Percentiles rank a stretch among this genome's conserved stretches.
Evolutionary conservation across 805 yeast species (phyloP).

Genomic region (Kuraishia molischiana): DNA sequence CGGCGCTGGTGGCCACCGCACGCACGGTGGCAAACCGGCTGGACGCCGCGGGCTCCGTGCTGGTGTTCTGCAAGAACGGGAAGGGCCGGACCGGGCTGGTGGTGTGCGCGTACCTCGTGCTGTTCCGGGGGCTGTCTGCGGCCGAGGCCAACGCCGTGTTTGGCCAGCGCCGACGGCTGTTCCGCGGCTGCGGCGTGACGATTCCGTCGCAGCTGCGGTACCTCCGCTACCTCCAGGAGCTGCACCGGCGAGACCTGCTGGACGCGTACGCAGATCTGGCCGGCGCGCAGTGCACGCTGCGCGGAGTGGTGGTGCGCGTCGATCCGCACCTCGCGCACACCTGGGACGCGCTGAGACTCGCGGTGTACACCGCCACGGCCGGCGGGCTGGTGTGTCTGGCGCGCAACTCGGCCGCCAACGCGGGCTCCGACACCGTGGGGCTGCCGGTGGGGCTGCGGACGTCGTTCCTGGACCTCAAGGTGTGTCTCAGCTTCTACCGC

Average conservation of each 20-base stretch:
- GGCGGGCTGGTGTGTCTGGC: no score
- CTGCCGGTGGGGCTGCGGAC: no score
- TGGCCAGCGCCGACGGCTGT: constrained; percentile 39
- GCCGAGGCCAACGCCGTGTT: constrained; percentile 42
- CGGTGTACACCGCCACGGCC: no score
- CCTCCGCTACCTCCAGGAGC: constrained; percentile 37
- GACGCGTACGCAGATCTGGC: no score
- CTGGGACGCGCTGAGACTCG: no score
- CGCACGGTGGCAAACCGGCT: constrained; percentile 36
- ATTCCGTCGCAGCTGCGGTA: constrained; percentile 63
- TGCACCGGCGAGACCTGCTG: not conserved
- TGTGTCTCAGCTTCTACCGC: not conserved
- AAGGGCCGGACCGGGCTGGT: constrained; percentile 86
- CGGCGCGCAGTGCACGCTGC: no score
- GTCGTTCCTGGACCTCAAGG: not conserved
- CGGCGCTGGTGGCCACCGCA: constrained; percentile 32
- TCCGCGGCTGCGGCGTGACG: constrained; percentile 55
- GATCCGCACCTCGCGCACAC: no score
- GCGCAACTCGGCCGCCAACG: no score
- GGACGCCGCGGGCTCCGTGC: constrained; percentile 30
- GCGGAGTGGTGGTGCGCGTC: no score
- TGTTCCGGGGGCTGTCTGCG: constrained; percentile 22
- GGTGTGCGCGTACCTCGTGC: constrained; percentile 62
- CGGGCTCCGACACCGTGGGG: no score
- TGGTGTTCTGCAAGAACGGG: constrained; percentile 84